Conservation (phyloP, 495 filamentous ascomycete species). For the Hamigera avellanea region DNA sequence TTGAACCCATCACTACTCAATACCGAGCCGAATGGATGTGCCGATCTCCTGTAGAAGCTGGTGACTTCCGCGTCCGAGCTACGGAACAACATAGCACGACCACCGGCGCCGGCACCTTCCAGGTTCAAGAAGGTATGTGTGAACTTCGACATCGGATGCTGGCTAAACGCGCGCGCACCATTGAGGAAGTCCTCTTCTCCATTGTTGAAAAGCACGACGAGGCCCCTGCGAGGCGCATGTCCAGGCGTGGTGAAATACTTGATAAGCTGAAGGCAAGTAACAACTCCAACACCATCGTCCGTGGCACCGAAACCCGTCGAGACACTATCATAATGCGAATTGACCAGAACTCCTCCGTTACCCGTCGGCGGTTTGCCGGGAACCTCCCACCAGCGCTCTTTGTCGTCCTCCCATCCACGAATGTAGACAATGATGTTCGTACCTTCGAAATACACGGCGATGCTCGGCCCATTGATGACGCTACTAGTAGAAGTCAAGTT, state of each 20-base stretch:
- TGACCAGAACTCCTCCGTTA: slow-evolving; percentile 76
- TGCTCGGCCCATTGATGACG: slow-evolving; percentile 6
- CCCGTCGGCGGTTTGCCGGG: slow-evolving; percentile 35
- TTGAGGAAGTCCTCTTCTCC: slow-evolving; percentile 92
- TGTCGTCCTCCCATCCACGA: slow-evolving; percentile 62
- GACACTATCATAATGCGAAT: slow-evolving; percentile 93
- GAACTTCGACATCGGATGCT: slow-evolving; percentile 66
- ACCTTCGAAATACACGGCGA: slow-evolving; percentile 70
- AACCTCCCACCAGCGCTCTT: slow-evolving; percentile 51
- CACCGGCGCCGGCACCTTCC: slow-evolving; percentile 90
- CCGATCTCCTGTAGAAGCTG: slow-evolving; percentile 54
- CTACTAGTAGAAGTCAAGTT: slow-evolving; percentile 54
- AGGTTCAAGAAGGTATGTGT: slow-evolving; percentile 84
- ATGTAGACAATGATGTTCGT: slow-evolving; percentile 91
- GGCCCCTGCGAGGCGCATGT: slow-evolving; percentile 65
- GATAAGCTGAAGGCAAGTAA: slow-evolving; percentile 77
- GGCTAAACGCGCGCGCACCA: slow-evolving; percentile 75
- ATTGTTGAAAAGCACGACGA: slow-evolving; percentile 87
- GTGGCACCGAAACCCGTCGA: slow-evolving; percentile 86
- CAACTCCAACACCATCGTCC: slow-evolving; percentile 84
- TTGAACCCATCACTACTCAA: slow-evolving; percentile 76
- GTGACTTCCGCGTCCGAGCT: slow-evolving; percentile 83
- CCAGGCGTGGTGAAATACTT: slow-evolving; percentile 70
- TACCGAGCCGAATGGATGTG: slow-evolving; percentile 74
- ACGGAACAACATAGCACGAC: slow-evolving; percentile 76